phyloP scores from a whole-genome alignment of 2,329 filamentous ascomycete species.

The Exophiala spinifera region DNA sequence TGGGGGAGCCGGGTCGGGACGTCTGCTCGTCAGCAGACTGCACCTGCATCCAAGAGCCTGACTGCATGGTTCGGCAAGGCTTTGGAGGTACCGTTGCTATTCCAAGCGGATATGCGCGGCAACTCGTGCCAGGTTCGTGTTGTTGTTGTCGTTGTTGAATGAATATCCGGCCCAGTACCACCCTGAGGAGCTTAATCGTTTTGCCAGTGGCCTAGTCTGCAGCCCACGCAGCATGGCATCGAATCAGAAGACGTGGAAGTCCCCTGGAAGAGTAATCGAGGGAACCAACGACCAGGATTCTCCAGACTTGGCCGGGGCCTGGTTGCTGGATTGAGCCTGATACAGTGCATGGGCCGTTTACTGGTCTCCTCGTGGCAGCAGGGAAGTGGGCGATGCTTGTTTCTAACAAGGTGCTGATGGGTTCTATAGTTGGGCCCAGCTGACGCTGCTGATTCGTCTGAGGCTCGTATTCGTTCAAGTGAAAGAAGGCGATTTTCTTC shows the following conservation, averaged over 20 bases:
- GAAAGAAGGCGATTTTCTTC: neutral
- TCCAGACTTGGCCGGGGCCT: conserved; percentile 10
- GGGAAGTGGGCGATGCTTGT: conserved; percentile 14
- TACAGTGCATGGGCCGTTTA: neutral
- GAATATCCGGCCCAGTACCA: conserved; percentile 10
- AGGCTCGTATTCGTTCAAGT: conserved; percentile 17
- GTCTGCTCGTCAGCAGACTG: neutral
- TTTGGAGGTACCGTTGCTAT: neutral
- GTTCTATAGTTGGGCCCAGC: conserved; percentile 10
- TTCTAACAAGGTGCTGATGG: conserved; percentile 14
- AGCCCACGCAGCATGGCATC: neutral
- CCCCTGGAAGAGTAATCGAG: neutral
- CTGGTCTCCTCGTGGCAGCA: conserved; percentile 14
- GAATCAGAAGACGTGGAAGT: neutral
- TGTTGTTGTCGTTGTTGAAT: conserved; percentile 2
- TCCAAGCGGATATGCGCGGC: conserved; percentile 10
- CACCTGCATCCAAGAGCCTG: neutral
- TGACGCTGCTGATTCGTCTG: neutral
- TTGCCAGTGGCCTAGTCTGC: conserved; percentile 2
- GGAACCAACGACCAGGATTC: conserved; percentile 7
- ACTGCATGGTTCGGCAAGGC: neutral
- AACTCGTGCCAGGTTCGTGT: neutral
- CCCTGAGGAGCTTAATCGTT: conserved; percentile 10
- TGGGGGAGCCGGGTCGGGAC: neutral
- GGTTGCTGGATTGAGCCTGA: conserved; percentile 9